Base-by-base conservation (phyloP, 2,329 filamentous ascomycete species). In the Aspergillaceae sp. region DNA sequence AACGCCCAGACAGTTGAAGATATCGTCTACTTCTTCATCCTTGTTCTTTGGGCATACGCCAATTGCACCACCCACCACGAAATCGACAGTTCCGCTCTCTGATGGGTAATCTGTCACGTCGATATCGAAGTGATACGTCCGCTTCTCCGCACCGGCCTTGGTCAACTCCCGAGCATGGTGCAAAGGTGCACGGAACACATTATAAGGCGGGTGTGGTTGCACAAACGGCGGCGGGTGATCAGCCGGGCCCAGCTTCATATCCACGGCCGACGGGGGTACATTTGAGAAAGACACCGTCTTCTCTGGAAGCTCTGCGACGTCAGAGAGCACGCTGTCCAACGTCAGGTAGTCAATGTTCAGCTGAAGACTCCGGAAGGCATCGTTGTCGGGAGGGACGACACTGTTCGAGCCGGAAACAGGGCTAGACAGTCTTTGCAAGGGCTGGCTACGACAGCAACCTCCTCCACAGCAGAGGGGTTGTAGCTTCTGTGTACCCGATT, bases 91-190 rank as follows among this genome's bases (percentile, higher is more conserved):
- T 45, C 86, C 85, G 46, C 78, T 77, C 69, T 94, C 88, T 19
- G 81, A 78, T 0, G 92, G 89, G 59, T 98, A 98, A 63, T 95
- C 85, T 42, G 91, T 96, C 42, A 98, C 85, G 59, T 98, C 92
- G 40, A 98, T 80, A 59, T 97, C 92, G 59, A 97, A 97, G 68
- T 98, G 92, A 66, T 91, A 95, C 0, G 92, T 98, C 50, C 91
- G 80, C 79, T 98, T 98, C 74, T 95, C 88, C 4, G 92, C 92
- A 26, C 91, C 91, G 27, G 80, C 75, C 63, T 81, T 85, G 8
- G 92, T 98, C 62, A 98, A 72, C 68, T 95, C 89, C 46, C 92
- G 84, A 2, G 88, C 80, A 57, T 83, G 83, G 67, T 88, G 84
- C 41, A 98, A 79, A 52, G 83, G 87, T n/a, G 91, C 90, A 1